Evolutionary conservation across 1,284 basidiomycete species (phyloP).

Genomic region (Laetiporus sulphureus): DNA sequence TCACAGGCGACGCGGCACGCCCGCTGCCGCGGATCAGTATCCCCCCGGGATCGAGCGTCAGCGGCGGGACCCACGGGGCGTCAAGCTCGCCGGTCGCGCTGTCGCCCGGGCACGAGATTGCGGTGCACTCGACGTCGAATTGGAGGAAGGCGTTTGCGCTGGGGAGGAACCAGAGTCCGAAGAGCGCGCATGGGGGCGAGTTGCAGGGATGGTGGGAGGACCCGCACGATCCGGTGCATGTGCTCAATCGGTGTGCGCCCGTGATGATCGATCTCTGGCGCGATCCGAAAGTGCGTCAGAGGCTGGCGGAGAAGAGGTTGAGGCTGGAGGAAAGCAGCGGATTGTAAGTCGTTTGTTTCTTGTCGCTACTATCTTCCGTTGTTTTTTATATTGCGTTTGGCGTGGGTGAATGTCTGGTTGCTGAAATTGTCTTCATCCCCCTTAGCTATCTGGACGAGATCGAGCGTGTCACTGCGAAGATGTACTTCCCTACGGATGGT

Average conservation of each 20-base stretch:
- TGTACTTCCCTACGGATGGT: slow-evolving; percentile 77
- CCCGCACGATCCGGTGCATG: slow-evolving; percentile 70
- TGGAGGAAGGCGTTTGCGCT: slow-evolving; percentile 70
- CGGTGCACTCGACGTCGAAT: slow-evolving; percentile 55
- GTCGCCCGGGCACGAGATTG: slow-evolving; percentile 33
- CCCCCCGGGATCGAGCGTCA: slow-evolving; percentile 13
- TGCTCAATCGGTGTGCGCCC: slow-evolving; percentile 52
- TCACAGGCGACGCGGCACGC: slow-evolving; percentile 6
- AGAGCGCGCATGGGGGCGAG: slow-evolving; percentile 59
- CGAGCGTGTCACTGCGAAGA: slow-evolving; percentile 67
- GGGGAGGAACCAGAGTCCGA: slow-evolving; percentile 55
- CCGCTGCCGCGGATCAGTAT: slow-evolving; percentile 13
- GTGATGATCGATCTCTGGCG: slow-evolving; percentile 68
- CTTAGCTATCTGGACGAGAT: slow-evolving; percentile 74
- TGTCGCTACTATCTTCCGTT: too few species aligned
- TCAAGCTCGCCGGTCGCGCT: slow-evolving; percentile 18
- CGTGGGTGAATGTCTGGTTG: background rate
- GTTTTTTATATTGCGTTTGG: too few species aligned
- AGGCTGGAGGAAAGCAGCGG: slow-evolving; percentile 76
- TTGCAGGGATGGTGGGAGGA: slow-evolving; percentile 80
- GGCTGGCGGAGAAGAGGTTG: slow-evolving; percentile 55
- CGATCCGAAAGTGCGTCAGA: slow-evolving; percentile 52
- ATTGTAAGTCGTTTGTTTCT: slow-evolving; percentile 50
- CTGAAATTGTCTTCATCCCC: background rate
- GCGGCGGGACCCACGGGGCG: too few species aligned